These are phyloP conservation scores for Tolypocladium inflatum DNA, from an alignment of 2,329 filamentous ascomycete genomes.

Conservation along the genomic window DNA sequence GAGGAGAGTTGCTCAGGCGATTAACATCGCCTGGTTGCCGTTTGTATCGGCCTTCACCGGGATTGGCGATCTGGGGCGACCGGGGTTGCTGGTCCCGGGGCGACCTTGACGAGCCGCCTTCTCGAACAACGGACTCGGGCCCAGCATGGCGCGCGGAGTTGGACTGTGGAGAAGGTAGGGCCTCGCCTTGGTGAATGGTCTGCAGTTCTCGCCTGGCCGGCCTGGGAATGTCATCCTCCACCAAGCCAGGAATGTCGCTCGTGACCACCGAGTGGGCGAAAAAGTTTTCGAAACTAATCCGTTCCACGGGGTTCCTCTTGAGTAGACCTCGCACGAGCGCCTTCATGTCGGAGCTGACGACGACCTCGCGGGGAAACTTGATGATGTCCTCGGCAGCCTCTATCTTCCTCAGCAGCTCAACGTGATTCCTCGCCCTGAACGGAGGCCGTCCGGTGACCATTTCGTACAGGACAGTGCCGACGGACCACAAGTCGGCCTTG, in stretches of 20 bases:
- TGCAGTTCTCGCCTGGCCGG: slow-evolving; percentile 25
- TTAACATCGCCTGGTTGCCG: slow-evolving; percentile 15
- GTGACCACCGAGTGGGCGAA: slow-evolving; percentile 68
- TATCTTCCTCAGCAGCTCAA: slow-evolving; percentile 86
- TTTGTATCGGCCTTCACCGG: slow-evolving; percentile 25
- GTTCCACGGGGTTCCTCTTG: slow-evolving; percentile 76
- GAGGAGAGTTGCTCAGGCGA: slow-evolving; percentile 32
- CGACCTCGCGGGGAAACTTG: slow-evolving; percentile 65
- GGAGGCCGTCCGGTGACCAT: slow-evolving; percentile 88
- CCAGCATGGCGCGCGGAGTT: slow-evolving; percentile 26
- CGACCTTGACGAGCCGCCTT: slow-evolving; percentile 23
- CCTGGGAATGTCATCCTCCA: slow-evolving; percentile 62
- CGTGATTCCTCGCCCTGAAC: slow-evolving; percentile 87
- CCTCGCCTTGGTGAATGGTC: slow-evolving; percentile 20
- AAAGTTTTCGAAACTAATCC: slow-evolving; percentile 78
- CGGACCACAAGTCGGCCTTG: slow-evolving; percentile 95
- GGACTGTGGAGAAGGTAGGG: slow-evolving; percentile 14
- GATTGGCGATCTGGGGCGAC: slow-evolving; percentile 34
- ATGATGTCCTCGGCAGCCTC: slow-evolving; percentile 82
- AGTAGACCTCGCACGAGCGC: slow-evolving; percentile 69
- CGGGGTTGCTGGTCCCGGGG: slow-evolving; percentile 31
- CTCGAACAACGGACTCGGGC: slow-evolving; percentile 21
- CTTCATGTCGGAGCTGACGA: slow-evolving; percentile 69
- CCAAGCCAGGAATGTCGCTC: slow-evolving; percentile 67
- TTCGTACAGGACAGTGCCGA: slow-evolving; percentile 90